phyloP scores from a whole-genome alignment of 352 stramenopile species.

The Pythium dissimile region DNA sequence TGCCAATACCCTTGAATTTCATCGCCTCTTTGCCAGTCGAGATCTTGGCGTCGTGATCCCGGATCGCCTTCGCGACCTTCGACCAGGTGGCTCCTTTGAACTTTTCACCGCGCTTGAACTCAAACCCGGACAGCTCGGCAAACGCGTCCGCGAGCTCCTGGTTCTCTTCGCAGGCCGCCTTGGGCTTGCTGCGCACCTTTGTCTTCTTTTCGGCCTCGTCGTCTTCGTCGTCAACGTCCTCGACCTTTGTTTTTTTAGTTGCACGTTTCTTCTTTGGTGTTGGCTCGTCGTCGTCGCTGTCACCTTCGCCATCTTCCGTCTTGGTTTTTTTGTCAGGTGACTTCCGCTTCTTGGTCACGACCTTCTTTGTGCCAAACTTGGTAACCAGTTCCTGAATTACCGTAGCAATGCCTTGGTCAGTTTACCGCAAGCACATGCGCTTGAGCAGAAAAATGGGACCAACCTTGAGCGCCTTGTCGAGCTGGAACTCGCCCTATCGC shows the following conservation, averaged over 20 bases:
- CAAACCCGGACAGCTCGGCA: constrained; percentile 76
- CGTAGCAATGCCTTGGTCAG: background rate
- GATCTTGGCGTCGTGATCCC: constrained; percentile 61
- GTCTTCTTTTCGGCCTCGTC: constrained; percentile 49
- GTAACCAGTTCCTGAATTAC: constrained; percentile 64
- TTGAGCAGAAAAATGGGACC: background rate
- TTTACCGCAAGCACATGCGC: too few relatives aligned
- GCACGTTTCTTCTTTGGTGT: constrained; percentile 28
- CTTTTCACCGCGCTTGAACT: constrained; percentile 85
- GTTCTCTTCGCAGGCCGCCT: constrained; percentile 59
- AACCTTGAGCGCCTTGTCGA: constrained; percentile 67
- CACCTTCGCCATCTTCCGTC: constrained; percentile 13
- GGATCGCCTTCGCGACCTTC: constrained; percentile 84
- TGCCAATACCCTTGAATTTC: constrained; percentile 85
- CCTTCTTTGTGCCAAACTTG: constrained; percentile 69
- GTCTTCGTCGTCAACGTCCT: constrained; percentile 40
- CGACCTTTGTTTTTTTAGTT: constrained; percentile 32
- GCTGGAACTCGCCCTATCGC: constrained; percentile 60
- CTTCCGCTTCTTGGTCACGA: constrained; percentile 60
- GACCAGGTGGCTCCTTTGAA: constrained; percentile 88
- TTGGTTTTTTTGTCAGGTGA: constrained; percentile 30
- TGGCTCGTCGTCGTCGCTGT: constrained; percentile 15
- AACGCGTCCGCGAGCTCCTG: constrained; percentile 73
- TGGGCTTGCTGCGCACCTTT: constrained; percentile 43
- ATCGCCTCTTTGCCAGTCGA: constrained; percentile 68